phyloP scores from a whole-genome alignment of 768 basidiomycete genomes.

The Xerocomellus intermedius region DNA sequence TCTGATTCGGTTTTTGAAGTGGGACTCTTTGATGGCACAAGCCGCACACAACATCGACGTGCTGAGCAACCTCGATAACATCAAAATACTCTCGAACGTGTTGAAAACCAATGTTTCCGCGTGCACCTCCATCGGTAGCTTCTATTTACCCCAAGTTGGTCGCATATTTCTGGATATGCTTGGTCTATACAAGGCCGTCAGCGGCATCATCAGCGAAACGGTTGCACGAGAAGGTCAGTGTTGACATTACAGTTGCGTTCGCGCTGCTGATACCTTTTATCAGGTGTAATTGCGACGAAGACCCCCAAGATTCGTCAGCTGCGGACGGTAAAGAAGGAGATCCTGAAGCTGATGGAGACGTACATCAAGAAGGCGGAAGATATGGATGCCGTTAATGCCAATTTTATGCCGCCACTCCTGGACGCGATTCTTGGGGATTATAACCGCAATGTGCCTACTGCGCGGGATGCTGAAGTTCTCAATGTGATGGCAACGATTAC shows the following conservation, averaged over 20 bases:
- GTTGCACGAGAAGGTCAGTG: constrained; percentile 77
- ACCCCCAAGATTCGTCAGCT: constrained; percentile 94
- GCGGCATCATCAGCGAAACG: constrained; percentile 92
- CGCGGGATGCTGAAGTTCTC: constrained; percentile 94
- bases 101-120: constrained; percentile 98
- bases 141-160: constrained; percentile 96
- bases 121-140: constrained; percentile 93
- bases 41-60: constrained; percentile 92
- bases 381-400: constrained; percentile 85
- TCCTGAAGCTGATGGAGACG: constrained; percentile 94
- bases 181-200: constrained; percentile 95
- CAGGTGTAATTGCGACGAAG: constrained; percentile 89
- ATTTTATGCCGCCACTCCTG: constrained; percentile 90
- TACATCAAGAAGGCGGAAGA: constrained; percentile 98
- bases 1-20: constrained; percentile 47
- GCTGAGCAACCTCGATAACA: constrained; percentile 85
- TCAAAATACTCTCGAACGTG: constrained; percentile 95
- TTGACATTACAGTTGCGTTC: neutral
- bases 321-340: constrained; percentile 97
- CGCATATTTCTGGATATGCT: constrained; percentile 98
- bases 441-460: constrained; percentile 87
- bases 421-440: constrained; percentile 99
- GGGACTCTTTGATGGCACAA: constrained; percentile 97
- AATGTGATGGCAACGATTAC: constrained; percentile 98
- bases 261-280: constrained; percentile 9